Conservation (phyloP, 495 filamentous ascomycete species). For the Aspergillus bridgeri region DNA sequence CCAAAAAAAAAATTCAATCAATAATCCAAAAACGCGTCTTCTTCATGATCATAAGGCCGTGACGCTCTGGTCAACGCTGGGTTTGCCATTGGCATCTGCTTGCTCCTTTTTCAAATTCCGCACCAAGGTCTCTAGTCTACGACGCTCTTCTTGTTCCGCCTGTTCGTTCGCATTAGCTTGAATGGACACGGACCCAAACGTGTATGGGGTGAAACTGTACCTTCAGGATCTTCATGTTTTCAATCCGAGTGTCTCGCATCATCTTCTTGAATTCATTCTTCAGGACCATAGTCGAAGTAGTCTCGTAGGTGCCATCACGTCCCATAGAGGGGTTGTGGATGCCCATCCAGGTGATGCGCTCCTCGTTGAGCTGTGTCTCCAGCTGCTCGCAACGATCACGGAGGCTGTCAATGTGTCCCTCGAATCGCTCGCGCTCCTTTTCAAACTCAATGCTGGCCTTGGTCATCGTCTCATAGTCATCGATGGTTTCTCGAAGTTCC, state of each 20-base stretch:
- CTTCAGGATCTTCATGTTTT: constrained; percentile 65
- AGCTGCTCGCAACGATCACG: constrained; percentile 66
- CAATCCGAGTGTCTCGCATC: constrained; percentile 77
- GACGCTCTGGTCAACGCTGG: constrained; percentile 47
- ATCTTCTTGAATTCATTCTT: constrained; percentile 87
- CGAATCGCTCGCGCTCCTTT: constrained; percentile 75
- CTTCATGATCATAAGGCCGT: constrained; percentile 44
- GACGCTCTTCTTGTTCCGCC: constrained; percentile 71
- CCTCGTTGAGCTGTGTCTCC: constrained; percentile 66
- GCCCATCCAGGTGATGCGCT: constrained; percentile 68
- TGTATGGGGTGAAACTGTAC: constrained; percentile 42
- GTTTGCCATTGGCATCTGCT: constrained; percentile 45
- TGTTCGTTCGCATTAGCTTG: constrained; percentile 29
- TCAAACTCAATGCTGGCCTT: constrained; percentile 82
- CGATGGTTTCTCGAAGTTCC: constrained; percentile 77
- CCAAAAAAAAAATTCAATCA: constrained; percentile 8
- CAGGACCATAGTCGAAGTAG: constrained; percentile 67
- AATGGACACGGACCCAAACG: constrained; percentile 6
- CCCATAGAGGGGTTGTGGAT: constrained; percentile 51
- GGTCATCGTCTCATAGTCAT: constrained; percentile 84
- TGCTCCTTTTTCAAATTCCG: constrained; percentile 55
- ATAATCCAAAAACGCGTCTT: constrained; percentile 5
- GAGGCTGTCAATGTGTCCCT: constrained; percentile 65
- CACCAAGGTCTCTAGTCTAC: constrained; percentile 59
- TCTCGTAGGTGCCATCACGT: constrained; percentile 49